phyloP scores from a whole-genome alignment of 2,329 filamentous ascomycete genomes.

The Trichoderma aggressivum region DNA sequence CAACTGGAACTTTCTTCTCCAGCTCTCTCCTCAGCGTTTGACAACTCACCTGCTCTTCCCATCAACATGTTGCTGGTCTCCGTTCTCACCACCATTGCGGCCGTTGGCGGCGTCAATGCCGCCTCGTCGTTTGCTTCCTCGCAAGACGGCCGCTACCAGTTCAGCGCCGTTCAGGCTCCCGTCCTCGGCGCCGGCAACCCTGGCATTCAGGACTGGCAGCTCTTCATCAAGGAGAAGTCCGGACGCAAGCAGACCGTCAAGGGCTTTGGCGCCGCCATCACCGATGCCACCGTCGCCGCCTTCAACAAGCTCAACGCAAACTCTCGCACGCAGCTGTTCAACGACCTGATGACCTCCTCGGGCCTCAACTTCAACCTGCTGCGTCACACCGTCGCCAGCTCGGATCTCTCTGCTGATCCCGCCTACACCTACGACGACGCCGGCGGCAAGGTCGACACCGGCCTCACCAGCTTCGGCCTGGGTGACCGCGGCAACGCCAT shows the following conservation, averaged over 20 bases:
- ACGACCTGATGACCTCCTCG: slow-evolving; percentile 34
- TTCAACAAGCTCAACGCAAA: slow-evolving; percentile 34
- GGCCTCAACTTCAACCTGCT: slow-evolving; percentile 40
- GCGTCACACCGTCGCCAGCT: slow-evolving; percentile 40
- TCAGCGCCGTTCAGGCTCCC: slow-evolving; percentile 34
- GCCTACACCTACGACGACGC: slow-evolving; percentile 40
- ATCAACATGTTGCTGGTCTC: slow-evolving; percentile 16
- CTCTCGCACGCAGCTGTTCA: slow-evolving; percentile 32
- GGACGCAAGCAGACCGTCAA: slow-evolving; percentile 37
- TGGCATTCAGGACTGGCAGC: slow-evolving; percentile 35
- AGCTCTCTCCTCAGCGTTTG: not conserved
- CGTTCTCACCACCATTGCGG: slow-evolving; percentile 12
- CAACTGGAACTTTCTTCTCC: not conserved
- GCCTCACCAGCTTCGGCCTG: slow-evolving; percentile 31
- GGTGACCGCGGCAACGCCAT: slow-evolving; percentile 39
- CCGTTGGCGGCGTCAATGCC: slow-evolving; percentile 9
- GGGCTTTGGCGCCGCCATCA: slow-evolving; percentile 43
- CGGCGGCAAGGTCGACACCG: slow-evolving; percentile 18
- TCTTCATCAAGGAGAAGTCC: slow-evolving; percentile 38
- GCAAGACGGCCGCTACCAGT: slow-evolving; percentile 36
- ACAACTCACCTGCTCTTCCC: not conserved
- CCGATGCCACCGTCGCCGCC: slow-evolving; percentile 40
- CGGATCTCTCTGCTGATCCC: slow-evolving; percentile 39
- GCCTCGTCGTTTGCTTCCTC: slow-evolving; percentile 31
- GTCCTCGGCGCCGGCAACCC: slow-evolving; percentile 33